phyloP scores from a whole-genome alignment of 2,329 filamentous ascomycete species.

The Sporothrix pseudoabietina region DNA sequence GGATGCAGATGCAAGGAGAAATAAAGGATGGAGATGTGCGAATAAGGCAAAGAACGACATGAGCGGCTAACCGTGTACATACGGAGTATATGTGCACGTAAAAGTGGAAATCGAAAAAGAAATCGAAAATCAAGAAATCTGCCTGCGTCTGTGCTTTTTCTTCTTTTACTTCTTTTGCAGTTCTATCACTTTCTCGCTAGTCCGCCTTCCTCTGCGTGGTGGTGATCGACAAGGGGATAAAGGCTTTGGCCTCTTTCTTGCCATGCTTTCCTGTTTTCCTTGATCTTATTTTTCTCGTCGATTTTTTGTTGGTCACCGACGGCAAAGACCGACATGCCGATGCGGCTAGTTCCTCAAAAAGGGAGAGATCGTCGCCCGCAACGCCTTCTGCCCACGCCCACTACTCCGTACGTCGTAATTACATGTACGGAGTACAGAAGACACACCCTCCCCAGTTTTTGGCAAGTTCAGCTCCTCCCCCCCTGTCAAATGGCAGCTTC shows the following conservation, averaged over 20 bases:
- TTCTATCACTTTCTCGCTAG: not conserved
- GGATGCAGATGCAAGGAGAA: not conserved
- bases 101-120: not conserved
- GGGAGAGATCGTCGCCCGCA: slow-evolving; percentile 23
- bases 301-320: slow-evolving; percentile 22
- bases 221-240: not conserved
- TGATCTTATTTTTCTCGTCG: not conserved
- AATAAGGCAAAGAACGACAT: not conserved
- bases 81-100: not conserved
- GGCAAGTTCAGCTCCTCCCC: not conserved
- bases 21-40: not conserved
- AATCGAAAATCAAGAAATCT: not conserved
- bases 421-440: not conserved
- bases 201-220: not conserved
- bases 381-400: not conserved
- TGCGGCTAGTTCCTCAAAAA: slow-evolving; percentile 28
- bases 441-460: not conserved
- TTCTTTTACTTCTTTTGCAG: not conserved
- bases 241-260: slow-evolving; percentile 12
- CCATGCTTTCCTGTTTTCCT: not conserved
- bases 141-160: not conserved
- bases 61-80: not conserved
- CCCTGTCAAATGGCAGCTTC: not conserved
- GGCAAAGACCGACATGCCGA: slow-evolving; percentile 27
- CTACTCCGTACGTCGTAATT: too few relatives aligned